These are phyloP conservation scores for Mycothermus thermophilus DNA, from an alignment of 495 filamentous ascomycete species.

Conservation along the genomic window DNA sequence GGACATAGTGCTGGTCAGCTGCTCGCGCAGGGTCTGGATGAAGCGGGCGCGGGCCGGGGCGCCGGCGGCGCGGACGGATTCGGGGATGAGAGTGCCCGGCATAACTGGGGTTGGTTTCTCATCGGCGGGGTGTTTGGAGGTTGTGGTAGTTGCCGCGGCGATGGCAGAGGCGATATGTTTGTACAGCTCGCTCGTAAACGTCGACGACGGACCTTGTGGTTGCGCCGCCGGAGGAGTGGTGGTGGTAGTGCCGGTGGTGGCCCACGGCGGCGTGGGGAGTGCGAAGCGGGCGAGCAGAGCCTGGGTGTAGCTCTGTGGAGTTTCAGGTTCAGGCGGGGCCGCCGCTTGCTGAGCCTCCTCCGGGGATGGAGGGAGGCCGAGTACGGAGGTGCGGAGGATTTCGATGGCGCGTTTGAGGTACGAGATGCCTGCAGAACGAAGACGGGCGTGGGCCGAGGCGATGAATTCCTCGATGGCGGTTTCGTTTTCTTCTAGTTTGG, in stretches of 20 bases:
- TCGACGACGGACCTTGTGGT: constrained; percentile 21
- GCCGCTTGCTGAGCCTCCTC: constrained; percentile 27
- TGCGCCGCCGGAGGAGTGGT: neutral
- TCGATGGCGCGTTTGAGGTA: constrained; percentile 74
- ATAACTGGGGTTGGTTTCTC: constrained; percentile 24
- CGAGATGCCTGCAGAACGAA: constrained; percentile 60
- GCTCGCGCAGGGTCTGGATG: constrained; percentile 59
- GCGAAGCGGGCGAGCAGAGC: constrained; percentile 72
- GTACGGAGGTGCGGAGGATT: constrained; percentile 53
- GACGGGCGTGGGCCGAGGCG: constrained; percentile 62
- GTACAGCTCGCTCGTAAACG: constrained; percentile 53
- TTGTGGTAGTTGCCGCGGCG: constrained; percentile 8
- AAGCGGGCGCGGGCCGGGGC: constrained; percentile 53
- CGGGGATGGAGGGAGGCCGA: constrained; percentile 47
- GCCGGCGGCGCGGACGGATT: constrained; percentile 41
- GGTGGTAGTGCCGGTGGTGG: constrained; percentile 9
- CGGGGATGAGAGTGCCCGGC: constrained; percentile 38
- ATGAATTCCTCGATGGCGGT: constrained; percentile 82
- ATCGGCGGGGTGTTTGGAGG: constrained; percentile 25
- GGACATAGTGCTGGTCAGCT: constrained; percentile 52
- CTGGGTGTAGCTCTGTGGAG: constrained; percentile 60
- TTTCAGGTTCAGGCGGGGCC: constrained; percentile 18
- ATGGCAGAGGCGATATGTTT: constrained; percentile 60
- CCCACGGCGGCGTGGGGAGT: constrained; percentile 47
- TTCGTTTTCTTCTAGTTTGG: constrained; percentile 80